phyloP scores from a whole-genome alignment of 805 yeast genomes.

The Saturnispora sanitii region DNA sequence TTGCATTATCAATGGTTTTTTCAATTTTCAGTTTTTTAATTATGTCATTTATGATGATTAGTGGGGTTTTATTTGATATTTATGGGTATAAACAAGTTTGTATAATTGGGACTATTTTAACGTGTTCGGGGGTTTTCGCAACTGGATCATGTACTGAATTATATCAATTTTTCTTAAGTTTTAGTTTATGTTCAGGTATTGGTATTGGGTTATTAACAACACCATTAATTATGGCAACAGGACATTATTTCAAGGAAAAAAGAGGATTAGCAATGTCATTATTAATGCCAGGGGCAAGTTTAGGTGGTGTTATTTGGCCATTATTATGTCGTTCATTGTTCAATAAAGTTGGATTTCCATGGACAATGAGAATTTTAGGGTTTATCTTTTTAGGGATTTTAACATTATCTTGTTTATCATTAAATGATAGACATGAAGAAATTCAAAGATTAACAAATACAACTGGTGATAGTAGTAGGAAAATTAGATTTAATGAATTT shows the following conservation, averaged over 20 bases:
- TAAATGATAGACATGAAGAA: conserved; percentile 23
- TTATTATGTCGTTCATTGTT: conserved; percentile 42
- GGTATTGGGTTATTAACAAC: conserved; percentile 39
- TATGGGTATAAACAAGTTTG: conserved; percentile 34
- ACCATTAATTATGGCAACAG: conserved; percentile 38
- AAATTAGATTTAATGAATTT: conserved; percentile 16
- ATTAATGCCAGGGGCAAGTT: conserved; percentile 49
- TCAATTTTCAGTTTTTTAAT: conserved; percentile 39
- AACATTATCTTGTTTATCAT: conserved; percentile 24
- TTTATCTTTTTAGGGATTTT: conserved; percentile 32
- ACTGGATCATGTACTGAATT: conserved; percentile 35
- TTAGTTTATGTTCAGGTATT: conserved; percentile 35
- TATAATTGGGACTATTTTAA: conserved; percentile 29
- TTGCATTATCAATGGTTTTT: conserved; percentile 62
- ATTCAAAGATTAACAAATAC: neutral
- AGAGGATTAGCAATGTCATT: conserved; percentile 54
- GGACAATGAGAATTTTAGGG: conserved; percentile 51
- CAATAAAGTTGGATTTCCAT: conserved; percentile 40
- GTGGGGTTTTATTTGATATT: conserved; percentile 39
- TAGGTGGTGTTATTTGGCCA: conserved; percentile 50
- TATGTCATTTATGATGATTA: conserved; percentile 32
- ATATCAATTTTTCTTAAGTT: conserved; percentile 44
- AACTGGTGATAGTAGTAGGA: conserved; percentile 5
- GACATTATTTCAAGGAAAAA: conserved; percentile 51
- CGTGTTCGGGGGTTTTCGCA: conserved; percentile 32